Conservation (phyloP, 495 filamentous ascomycete species). For the Talaromyces ruber region DNA sequence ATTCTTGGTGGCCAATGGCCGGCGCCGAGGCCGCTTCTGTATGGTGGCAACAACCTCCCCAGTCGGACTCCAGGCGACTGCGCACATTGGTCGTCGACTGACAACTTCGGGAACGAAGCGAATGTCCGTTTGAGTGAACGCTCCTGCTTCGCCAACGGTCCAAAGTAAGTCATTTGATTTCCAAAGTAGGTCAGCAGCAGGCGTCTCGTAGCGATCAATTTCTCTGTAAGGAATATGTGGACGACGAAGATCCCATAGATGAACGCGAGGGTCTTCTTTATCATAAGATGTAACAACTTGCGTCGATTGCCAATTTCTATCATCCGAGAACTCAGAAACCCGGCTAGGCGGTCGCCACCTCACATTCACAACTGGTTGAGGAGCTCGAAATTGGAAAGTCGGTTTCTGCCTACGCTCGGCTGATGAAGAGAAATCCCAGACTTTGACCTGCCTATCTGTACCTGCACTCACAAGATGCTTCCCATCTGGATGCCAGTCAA, state of each 20-base stretch:
- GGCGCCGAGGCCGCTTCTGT: slow-evolving; percentile 38
- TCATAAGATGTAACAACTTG: slow-evolving; percentile 63
- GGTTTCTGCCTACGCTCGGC: slow-evolving; percentile 76
- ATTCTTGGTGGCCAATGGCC: slow-evolving; percentile 23
- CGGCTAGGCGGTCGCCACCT: slow-evolving; percentile 82
- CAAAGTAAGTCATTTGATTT: slow-evolving; percentile 83
- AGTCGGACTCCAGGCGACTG: slow-evolving; percentile 38
- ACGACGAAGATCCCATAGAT: slow-evolving; percentile 88
- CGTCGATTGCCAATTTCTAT: slow-evolving; percentile 56
- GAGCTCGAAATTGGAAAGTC: slow-evolving; percentile 47
- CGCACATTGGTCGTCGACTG: slow-evolving; percentile 43
- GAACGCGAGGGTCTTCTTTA: slow-evolving; percentile 58
- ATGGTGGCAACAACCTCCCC: slow-evolving; percentile 39
- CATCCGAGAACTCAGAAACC: slow-evolving; percentile 56
- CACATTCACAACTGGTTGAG: slow-evolving; percentile 63
- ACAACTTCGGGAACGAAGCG: slow-evolving; percentile 73
- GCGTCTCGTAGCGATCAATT: slow-evolving; percentile 62
- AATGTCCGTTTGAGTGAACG: slow-evolving; percentile 83
- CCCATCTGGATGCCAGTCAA: slow-evolving; percentile 96
- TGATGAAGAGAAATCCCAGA: slow-evolving; percentile 84
- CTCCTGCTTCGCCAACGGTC: slow-evolving; percentile 77
- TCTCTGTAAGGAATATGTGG: slow-evolving; percentile 82
- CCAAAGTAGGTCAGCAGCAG: slow-evolving; percentile 79
- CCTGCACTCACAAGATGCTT: slow-evolving; percentile 81
- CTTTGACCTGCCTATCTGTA: slow-evolving; percentile 71